Conservation (phyloP, 2,329 filamentous ascomycete genomes). For the Curvularia sp. region DNA sequence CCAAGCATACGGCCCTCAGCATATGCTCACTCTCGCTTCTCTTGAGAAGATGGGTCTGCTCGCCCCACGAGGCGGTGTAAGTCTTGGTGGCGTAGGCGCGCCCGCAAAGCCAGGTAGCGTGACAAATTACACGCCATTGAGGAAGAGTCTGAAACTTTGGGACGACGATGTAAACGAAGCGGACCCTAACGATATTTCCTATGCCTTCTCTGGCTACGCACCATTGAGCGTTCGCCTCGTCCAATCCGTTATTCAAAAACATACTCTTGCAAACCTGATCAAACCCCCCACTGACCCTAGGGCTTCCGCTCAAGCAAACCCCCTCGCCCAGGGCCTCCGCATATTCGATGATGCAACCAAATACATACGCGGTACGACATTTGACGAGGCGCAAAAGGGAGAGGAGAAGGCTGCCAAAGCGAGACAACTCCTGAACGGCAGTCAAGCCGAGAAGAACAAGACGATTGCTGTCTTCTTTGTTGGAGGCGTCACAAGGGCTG, state of each 20-base stretch:
- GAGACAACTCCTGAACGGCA: conserved; percentile 79
- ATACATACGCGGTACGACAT: conserved; percentile 84
- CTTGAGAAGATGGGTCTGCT: conserved; percentile 91
- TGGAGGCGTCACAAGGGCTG: conserved; percentile 94
- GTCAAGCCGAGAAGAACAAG: conserved; percentile 63
- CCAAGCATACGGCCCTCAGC: conserved; percentile 94
- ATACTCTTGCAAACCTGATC: conserved; percentile 71
- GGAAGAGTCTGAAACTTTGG: conserved; percentile 86
- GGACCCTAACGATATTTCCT: conserved; percentile 93
- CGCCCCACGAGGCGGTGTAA: conserved; percentile 60
- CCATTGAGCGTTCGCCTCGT: conserved; percentile 89
- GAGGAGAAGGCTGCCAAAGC: conserved; percentile 93
- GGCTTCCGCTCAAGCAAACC: conserved; percentile 54
- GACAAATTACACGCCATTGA: conserved; percentile 90
- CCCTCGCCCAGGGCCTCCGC: conserved; percentile 80
- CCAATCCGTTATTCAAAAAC: conserved; percentile 91
- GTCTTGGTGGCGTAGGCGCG: conserved; percentile 55
- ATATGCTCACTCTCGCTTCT: conserved; percentile 85
- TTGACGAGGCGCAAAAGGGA: conserved; percentile 90
- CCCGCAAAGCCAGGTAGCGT: conserved; percentile 46
- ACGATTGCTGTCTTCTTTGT: conserved; percentile 96
- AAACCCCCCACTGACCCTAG: conserved; percentile 53
- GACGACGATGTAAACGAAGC: conserved; percentile 97
- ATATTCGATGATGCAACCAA: conserved; percentile 93
- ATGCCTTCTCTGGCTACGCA: conserved; percentile 96